Evolutionary conservation across 352 stramenopile genomes (phyloP).

Genomic region (Pythium sukuiense): DNA sequence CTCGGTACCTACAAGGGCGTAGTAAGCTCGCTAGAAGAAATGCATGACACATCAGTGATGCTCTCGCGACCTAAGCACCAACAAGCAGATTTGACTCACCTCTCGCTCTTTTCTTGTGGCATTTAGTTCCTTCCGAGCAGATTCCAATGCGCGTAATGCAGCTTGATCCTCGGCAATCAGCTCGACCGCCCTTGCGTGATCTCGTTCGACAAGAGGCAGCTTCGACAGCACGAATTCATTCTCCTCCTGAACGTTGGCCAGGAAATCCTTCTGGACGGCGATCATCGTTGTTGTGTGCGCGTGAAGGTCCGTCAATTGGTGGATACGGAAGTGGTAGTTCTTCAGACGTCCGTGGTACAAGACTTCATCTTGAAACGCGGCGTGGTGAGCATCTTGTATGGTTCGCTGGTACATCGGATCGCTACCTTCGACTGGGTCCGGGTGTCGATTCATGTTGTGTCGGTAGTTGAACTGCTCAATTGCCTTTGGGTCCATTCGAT

Average conservation of each 20-base stretch:
- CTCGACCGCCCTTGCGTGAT: slow-evolving; percentile 44
- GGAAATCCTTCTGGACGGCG: slow-evolving; percentile 52
- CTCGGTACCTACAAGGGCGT: slow-evolving; percentile 65
- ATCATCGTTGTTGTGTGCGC: slow-evolving; percentile 41
- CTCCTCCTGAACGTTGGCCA: slow-evolving; percentile 45
- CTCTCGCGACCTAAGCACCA: too few species aligned
- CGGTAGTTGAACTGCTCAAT: slow-evolving; percentile 78
- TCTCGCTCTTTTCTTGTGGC: slow-evolving; percentile 45
- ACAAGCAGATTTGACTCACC: slow-evolving; percentile 22
- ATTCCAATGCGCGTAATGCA: slow-evolving; percentile 29
- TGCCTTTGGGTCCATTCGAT: slow-evolving; percentile 51
- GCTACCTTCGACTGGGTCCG: slow-evolving; percentile 29
- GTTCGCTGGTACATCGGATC: slow-evolving; percentile 52
- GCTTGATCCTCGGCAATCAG: slow-evolving; percentile 49
- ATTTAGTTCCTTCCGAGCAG: slow-evolving; percentile 31
- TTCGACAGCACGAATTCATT: slow-evolving; percentile 52
- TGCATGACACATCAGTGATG: too few species aligned
- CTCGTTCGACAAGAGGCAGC: slow-evolving; percentile 53
- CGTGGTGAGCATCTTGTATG: slow-evolving; percentile 51
- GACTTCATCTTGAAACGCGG: slow-evolving; percentile 61
- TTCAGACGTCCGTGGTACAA: slow-evolving; percentile 64
- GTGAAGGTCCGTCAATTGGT: slow-evolving; percentile 50
- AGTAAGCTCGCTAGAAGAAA: slow-evolving; percentile 35
- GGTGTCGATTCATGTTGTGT: slow-evolving; percentile 52
- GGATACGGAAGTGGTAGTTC: slow-evolving; percentile 68